phyloP scores from a whole-genome alignment of 768 basidiomycete species.

The Megacollybia marginata region DNA sequence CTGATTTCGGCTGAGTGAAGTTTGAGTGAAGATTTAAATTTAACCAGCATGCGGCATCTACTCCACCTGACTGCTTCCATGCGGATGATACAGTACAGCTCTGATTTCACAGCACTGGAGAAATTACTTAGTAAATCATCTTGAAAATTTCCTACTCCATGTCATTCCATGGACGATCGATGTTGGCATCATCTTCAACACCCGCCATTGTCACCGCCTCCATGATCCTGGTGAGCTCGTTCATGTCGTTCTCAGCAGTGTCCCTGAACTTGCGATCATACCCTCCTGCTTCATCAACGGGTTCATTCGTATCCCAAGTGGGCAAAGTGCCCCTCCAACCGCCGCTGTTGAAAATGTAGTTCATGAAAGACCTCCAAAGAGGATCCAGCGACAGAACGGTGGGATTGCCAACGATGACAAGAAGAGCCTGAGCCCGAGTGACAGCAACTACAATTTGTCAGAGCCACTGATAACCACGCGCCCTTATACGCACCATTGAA shows the following conservation, averaged over 20 bases:
- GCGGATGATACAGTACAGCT: no score
- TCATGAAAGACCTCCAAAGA: constrained; percentile 54
- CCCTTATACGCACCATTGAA: constrained; percentile 27
- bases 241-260: constrained; percentile 31
- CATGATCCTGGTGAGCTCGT: constrained; percentile 30
- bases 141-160: constrained; percentile 20
- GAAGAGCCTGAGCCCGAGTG: constrained; percentile 52
- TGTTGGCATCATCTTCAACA: constrained; percentile 16
- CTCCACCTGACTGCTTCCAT: no score
- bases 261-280: constrained; percentile 30
- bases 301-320: constrained; percentile 7
- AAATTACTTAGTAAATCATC: no score
- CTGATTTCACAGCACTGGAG: no score
- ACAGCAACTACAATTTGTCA: constrained; percentile 38
- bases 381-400: constrained; percentile 54
- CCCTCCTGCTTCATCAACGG: constrained; percentile 24
- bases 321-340: constrained; percentile 33
- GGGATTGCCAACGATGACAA: constrained; percentile 56
- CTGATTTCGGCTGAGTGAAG: no score
- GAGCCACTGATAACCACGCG: not conserved
- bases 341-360: constrained; percentile 43
- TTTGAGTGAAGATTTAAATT: no score
- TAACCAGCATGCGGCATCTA: no score
- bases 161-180: constrained; percentile 37
- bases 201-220: constrained; percentile 19